Percentiles rank a stretch among this genome's conserved stretches.
Conservation (phyloP, 129 eudicot genomes). For the Rutidosis leptorrhynchoides region DNA sequence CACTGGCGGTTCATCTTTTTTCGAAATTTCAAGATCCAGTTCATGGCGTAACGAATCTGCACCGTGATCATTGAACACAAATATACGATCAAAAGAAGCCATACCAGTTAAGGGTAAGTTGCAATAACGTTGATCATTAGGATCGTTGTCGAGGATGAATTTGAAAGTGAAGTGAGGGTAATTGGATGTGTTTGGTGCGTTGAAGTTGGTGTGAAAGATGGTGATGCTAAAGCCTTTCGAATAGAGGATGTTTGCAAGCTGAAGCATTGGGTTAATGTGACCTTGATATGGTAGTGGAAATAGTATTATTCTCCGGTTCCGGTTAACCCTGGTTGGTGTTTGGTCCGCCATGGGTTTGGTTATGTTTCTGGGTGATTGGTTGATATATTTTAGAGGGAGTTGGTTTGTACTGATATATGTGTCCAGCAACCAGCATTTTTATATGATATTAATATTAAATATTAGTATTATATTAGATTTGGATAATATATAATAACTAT, state of each 20-base stretch:
- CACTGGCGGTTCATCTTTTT: not conserved
- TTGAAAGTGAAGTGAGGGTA: conserved; percentile 47
- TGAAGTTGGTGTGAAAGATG: conserved; percentile 47
- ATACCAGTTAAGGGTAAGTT: not conserved
- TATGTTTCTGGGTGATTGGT: not conserved
- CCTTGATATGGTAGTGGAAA: conserved; percentile 64
- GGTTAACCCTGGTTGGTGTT: not conserved
- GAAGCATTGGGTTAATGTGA: conserved; percentile 60
- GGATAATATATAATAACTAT: too few species aligned
- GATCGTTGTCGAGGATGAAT: conserved; percentile 3
- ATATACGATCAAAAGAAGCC: not conserved
- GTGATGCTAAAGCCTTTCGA: conserved; percentile 42
- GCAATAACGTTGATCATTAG: not conserved
- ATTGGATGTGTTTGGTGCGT: conserved; percentile 40
- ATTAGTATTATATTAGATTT: too few species aligned
- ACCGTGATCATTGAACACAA: not conserved
- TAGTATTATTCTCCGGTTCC: conserved; percentile 20
- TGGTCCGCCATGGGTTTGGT: not conserved
- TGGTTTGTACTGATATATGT: too few species aligned
- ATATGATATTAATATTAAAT: too few species aligned
- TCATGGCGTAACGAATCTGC: not conserved
- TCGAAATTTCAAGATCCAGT: not conserved
- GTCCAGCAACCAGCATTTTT: too few species aligned
- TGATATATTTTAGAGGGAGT: too few species aligned
- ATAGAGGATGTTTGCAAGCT: conserved; percentile 30